Conservation (phyloP, 2,329 filamentous ascomycete genomes). For the Metarhizium guizhouense region DNA sequence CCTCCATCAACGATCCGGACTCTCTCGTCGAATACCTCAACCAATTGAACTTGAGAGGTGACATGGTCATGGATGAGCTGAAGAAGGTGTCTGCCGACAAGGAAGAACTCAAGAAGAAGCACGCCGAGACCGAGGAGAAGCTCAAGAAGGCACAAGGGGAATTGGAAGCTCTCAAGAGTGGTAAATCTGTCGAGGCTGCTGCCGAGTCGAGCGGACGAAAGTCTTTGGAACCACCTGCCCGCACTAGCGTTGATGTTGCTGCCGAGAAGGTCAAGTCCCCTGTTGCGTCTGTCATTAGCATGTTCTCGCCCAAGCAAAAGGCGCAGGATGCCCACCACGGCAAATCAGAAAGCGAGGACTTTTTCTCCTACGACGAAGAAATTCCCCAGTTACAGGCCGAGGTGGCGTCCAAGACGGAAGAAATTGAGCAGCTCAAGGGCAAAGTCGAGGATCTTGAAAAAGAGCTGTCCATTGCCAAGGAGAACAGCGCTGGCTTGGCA, state of each 20-base stretch:
- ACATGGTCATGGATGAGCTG: constrained; percentile 91
- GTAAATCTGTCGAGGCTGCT: constrained; percentile 16
- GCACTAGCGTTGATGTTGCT: constrained; percentile 5
- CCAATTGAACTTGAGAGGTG: constrained; percentile 74
- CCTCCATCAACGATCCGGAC: constrained; percentile 76
- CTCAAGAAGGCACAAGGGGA: constrained; percentile 55
- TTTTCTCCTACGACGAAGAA: constrained; percentile 90
- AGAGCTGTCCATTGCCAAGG: constrained; percentile 62
- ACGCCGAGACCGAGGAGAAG: constrained; percentile 58
- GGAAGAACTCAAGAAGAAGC: constrained; percentile 69
- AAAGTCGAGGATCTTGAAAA: constrained; percentile 61
- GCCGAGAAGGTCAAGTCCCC: constrained; percentile 33
- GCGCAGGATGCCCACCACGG: constrained; percentile 21
- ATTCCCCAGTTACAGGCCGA: constrained; percentile 72
- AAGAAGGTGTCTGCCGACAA: constrained; percentile 78
- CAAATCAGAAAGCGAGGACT: constrained; percentile 48
- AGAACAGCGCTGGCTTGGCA: constrained; percentile 59
- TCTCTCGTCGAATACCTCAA: constrained; percentile 84
- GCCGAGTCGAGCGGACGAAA: constrained; percentile 27
- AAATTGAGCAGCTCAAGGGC: constrained; percentile 60
- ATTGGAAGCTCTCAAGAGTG: constrained; percentile 38
- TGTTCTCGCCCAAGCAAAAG: constrained; percentile 41
- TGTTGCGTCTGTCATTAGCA: constrained; percentile 36
- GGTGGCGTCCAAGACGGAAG: constrained; percentile 57
- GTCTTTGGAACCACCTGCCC: constrained; percentile 6